Evolutionary conservation across 2,329 filamentous ascomycete genomes (phyloP), one percentile per base, ranked within the genome.

Genomic region (Ophiostoma sp.): DNA sequence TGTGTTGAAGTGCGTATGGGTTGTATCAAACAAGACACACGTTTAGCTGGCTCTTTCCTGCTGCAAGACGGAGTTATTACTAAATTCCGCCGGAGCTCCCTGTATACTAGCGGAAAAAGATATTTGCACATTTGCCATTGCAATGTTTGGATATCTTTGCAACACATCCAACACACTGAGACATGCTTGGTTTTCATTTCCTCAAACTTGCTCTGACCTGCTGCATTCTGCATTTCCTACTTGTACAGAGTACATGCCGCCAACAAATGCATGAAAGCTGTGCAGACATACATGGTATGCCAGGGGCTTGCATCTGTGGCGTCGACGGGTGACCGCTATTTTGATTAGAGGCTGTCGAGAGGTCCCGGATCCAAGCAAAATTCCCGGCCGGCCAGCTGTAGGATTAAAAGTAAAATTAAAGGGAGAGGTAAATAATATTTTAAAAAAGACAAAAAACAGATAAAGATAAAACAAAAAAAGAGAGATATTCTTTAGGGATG

Each of bases 251-350:
- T 31, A 31, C 27, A 31, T 31, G 27, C 27, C 27, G 27, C 27
- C 27, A 31, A 3, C 27, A 39, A 39, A 10, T 48, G 44, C 44
- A 48, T 48, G 44, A n/a, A 48, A 48, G 44, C 44, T 48, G 44
- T 48, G 44, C 44, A 48, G 44, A 48, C 44, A 15, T 27, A 27
- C 11, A 57, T 13, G 2, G n/a, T 2, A 7, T 60, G 27, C 57
- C 57, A 62, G 57, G 57, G 57, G 57, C 15, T 62, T 62, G 57
- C 57, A 62, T 33, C 57, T 62, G 57, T 62, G 57, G 57, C 57
- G 57, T 62, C 57, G 52, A 62, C 57, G 27, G 15, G 57, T 62
- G 57, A 62, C 57, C 57, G 23, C 27, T 27, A 62, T 62, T 62
- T 62, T 27, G 10, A 48, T 17, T 4, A n/a, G 54, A 60, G 54